A percentile compares a stretch with the other conserved stretches of the same genome.
These are phyloP conservation scores for Alternaria solani DNA, from an alignment of 2,329 filamentous ascomycete genomes.

Conservation along the genomic window DNA sequence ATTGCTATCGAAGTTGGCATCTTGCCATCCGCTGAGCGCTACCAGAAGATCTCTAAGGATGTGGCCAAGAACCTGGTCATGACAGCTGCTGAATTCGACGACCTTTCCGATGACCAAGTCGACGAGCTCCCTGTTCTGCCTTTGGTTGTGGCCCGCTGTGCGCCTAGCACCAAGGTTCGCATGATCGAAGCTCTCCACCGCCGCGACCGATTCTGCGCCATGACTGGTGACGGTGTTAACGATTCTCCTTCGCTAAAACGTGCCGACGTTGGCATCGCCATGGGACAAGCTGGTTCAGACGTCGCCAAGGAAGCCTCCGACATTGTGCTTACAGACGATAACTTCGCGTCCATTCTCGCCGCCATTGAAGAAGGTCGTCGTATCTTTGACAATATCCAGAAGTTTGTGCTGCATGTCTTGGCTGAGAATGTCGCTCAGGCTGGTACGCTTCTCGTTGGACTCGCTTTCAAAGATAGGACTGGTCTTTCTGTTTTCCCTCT, in stretches of 20 bases:
- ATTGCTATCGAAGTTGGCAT: slow-evolving; percentile 60
- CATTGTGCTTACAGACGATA: slow-evolving; percentile 88
- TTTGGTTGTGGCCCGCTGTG: slow-evolving; percentile 83
- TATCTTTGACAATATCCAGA: slow-evolving; percentile 90
- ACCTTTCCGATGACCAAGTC: slow-evolving; percentile 76
- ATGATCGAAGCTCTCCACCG: slow-evolving; percentile 91
- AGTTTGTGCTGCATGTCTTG: slow-evolving; percentile 79
- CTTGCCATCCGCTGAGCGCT: slow-evolving; percentile 39
- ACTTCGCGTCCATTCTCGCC: slow-evolving; percentile 85
- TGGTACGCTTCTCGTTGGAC: slow-evolving; percentile 79
- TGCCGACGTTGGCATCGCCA: slow-evolving; percentile 87
- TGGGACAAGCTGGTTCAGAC: slow-evolving; percentile 82
- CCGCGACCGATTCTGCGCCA: slow-evolving; percentile 77
- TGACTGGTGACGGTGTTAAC: slow-evolving; percentile 91
- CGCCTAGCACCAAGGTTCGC: slow-evolving; percentile 84
- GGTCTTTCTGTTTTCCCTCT: slow-evolving; percentile 85
- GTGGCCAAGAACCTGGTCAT: slow-evolving; percentile 46
- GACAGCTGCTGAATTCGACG: slow-evolving; percentile 72
- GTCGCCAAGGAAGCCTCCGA: slow-evolving; percentile 84
- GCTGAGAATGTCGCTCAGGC: slow-evolving; percentile 86
- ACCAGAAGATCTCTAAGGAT: slow-evolving; percentile 36
- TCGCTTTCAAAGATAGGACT: slow-evolving; percentile 77
- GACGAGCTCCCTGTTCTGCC: slow-evolving; percentile 77
- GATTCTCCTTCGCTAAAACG: slow-evolving; percentile 82
- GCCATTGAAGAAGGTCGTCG: slow-evolving; percentile 83